Conservation (phyloP, 2,329 filamentous ascomycete species). For the Eutypa lata region DNA sequence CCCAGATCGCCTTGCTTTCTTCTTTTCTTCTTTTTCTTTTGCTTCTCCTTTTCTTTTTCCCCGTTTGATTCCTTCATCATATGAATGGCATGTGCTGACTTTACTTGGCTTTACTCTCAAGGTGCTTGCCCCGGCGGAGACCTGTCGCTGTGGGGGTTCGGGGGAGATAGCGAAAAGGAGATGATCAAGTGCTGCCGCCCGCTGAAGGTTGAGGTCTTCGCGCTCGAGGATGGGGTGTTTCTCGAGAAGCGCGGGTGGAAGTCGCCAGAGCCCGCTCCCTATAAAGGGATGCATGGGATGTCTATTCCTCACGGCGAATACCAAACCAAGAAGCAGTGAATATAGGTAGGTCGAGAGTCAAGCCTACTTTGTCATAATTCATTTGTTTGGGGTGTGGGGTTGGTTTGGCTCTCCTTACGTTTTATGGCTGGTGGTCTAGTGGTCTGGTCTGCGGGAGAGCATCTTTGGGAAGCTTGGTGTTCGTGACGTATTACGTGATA, state of each 20-base stretch:
- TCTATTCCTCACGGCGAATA: constrained; percentile 28
- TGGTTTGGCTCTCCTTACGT: no score
- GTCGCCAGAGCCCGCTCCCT: constrained; percentile 55
- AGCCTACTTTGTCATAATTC: no score
- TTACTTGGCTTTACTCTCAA: no score
- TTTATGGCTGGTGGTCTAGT: no score
- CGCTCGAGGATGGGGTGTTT: constrained; percentile 51
- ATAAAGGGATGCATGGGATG: constrained; percentile 66
- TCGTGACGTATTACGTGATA: no score
- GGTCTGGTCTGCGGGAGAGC: no score
- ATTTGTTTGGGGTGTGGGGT: no score
- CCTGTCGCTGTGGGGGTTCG: constrained; percentile 78
- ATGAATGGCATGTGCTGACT: background rate
- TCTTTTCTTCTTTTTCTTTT: background rate
- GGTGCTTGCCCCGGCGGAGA: constrained; percentile 78
- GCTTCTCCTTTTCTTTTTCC: background rate
- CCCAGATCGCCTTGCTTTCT: background rate
- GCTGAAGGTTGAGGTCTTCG: constrained; percentile 70
- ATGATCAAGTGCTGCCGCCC: constrained; percentile 71
- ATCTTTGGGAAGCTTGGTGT: no score
- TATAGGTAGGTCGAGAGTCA: no score
- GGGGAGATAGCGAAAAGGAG: constrained; percentile 61
- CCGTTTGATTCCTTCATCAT: no score
- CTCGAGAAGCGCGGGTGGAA: constrained; percentile 59
- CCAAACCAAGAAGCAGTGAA: constrained; percentile 2